Conservation (phyloP, 1,284 basidiomycete genomes). For the Xanthoconium separans region DNA sequence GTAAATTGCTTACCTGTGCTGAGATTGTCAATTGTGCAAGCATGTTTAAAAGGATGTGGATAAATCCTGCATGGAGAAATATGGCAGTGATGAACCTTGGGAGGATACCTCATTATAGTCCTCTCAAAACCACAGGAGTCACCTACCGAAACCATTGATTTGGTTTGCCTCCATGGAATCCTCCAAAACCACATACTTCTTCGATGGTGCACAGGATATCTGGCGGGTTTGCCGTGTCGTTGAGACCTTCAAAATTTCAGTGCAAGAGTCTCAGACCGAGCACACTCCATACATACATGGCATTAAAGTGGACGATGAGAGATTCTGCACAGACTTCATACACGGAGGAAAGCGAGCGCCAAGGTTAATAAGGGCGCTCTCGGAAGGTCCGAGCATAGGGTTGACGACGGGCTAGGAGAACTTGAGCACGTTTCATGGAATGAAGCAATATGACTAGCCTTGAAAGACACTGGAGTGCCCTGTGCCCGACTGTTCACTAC, state of each 20-base stretch:
- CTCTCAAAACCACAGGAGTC: background rate
- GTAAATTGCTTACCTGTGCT: constrained; percentile 57
- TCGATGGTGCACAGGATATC: constrained; percentile 73
- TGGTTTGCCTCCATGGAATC: constrained; percentile 67
- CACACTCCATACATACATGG: constrained; percentile 66
- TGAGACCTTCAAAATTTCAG: constrained; percentile 51
- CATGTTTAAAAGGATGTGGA: constrained; percentile 89
- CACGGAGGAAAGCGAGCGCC: constrained; percentile 92
- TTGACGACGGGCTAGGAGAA: constrained; percentile 70
- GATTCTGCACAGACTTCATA: constrained; percentile 72
- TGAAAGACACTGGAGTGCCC: constrained; percentile 79
- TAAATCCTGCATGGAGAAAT: constrained; percentile 90
- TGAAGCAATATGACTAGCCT: constrained; percentile 43
- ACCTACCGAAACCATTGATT: constrained; percentile 83
- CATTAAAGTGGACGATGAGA: constrained; percentile 61
- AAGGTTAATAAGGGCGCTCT: constrained; percentile 80
- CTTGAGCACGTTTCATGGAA: constrained; percentile 2
- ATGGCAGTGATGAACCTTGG: constrained; percentile 79
- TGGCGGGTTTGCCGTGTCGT: constrained; percentile 74
- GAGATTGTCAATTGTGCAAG: constrained; percentile 80
- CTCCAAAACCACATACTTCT: constrained; percentile 87
- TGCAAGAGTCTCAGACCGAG: constrained; percentile 1
- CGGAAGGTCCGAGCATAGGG: constrained; percentile 90
- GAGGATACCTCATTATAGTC: constrained; percentile 12
- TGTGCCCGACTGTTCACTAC: constrained; percentile 71